Evolutionary conservation across 495 filamentous ascomycete species (phyloP).

Genomic region (Aspergillus biplanus): DNA sequence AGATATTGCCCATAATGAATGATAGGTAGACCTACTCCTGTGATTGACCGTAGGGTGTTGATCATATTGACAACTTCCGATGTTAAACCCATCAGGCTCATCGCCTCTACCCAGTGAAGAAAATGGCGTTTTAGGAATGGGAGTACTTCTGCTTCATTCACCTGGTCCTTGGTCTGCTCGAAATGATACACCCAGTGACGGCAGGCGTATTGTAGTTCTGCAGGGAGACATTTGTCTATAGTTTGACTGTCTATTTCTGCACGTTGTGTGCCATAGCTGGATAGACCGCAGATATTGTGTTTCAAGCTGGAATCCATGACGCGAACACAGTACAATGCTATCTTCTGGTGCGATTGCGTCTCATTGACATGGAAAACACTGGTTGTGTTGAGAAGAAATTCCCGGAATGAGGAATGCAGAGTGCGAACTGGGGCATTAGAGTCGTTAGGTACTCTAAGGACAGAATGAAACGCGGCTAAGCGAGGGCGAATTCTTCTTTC

Average conservation of each 20-base stretch:
- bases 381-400: constrained; percentile 27
- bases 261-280: constrained; percentile 25
- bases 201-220: constrained; percentile 45
- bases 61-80: constrained; percentile 25
- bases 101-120: constrained; percentile 50
- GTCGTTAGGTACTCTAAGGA: constrained; percentile 30
- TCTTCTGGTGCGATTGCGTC: constrained; percentile 1
- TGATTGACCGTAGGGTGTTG: constrained; percentile 4
- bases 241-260: constrained; percentile 29
- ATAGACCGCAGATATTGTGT: constrained; percentile 43
- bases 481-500: background rate
- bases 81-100: constrained; percentile 38
- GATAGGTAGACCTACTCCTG: constrained; percentile 1
- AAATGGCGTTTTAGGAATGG: constrained; percentile 47
- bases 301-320: constrained; percentile 32
- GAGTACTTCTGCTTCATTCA: constrained; percentile 28
- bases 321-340: constrained; percentile 6
- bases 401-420: constrained; percentile 30
- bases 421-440: constrained; percentile 5
- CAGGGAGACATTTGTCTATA: constrained; percentile 30
- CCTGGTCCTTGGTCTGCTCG: constrained; percentile 27
- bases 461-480: constrained; percentile 20
- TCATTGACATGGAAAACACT: constrained; percentile 35
- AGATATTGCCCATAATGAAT: background rate
- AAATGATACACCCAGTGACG: constrained; percentile 53